Conservation (phyloP, 2,329 filamentous ascomycete genomes). For the Claviceps sp. region DNA sequence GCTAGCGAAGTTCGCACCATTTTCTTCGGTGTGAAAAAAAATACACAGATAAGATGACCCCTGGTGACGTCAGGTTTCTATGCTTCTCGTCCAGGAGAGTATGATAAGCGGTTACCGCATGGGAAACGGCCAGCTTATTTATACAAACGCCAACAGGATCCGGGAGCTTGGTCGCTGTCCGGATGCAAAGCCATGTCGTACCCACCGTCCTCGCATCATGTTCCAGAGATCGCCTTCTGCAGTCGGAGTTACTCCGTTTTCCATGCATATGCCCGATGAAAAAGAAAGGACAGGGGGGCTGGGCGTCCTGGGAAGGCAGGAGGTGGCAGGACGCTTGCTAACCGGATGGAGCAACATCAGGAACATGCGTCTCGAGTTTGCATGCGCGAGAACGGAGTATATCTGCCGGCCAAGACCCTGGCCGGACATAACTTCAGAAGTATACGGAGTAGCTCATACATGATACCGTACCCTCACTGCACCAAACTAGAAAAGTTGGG, state of each 20-base stretch:
- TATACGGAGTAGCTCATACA: neutral
- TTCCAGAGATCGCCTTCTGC: neutral
- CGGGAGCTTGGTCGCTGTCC: neutral
- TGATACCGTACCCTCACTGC: neutral
- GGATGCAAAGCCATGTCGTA: neutral
- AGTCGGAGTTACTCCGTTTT: neutral
- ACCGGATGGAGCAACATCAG: neutral
- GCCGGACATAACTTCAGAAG: neutral
- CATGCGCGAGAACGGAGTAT: neutral
- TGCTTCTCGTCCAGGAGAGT: neutral
- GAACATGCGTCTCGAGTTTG: neutral
- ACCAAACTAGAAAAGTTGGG: neutral
- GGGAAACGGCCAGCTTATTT: neutral
- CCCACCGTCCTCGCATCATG: neutral
- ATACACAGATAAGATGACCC: neutral
- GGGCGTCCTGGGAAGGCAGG: neutral
- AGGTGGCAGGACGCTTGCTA: neutral
- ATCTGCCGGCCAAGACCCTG: neutral
- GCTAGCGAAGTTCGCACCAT: slow-evolving; percentile 16
- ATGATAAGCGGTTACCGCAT: neutral
- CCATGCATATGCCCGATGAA: neutral
- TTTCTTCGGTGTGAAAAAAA: neutral
- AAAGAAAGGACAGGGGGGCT: neutral
- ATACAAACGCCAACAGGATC: neutral
- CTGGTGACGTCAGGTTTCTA: neutral